A percentile compares a stretch with the other conserved stretches of the same genome.
Evolutionary conservation across 805 yeast species (phyloP).

Genomic region (Dipodascus geniculatus): DNA sequence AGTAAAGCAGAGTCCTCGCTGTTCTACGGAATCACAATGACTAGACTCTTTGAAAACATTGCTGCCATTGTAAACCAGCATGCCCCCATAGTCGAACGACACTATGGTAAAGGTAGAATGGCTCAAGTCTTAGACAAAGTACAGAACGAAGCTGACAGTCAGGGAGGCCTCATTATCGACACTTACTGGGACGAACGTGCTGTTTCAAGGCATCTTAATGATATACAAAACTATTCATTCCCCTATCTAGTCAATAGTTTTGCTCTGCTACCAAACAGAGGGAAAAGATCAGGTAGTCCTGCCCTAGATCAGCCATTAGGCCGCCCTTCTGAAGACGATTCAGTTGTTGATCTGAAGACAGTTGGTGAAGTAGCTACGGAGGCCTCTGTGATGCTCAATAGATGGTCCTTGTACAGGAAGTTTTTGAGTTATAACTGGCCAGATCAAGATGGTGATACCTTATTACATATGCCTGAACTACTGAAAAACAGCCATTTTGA

Average conservation of each 20-base stretch:
- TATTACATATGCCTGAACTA: constrained; percentile 35
- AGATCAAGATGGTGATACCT: constrained; percentile 16
- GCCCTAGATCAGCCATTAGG: constrained; percentile 15
- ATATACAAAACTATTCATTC: constrained; percentile 43
- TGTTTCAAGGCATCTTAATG: constrained; percentile 42
- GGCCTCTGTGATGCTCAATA: constrained; percentile 61
- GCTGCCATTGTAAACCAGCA: constrained; percentile 82
- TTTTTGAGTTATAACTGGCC: constrained; percentile 64
- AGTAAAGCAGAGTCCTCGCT: constrained; percentile 6
- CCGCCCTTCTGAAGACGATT: not conserved
- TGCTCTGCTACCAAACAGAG: constrained; percentile 10
- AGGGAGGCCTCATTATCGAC: constrained; percentile 78
- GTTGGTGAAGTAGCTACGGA: constrained; percentile 62
- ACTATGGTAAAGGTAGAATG: constrained; percentile 55
- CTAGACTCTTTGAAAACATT: constrained; percentile 61
- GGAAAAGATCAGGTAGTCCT: constrained; percentile 15
- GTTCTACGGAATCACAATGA: constrained; percentile 29
- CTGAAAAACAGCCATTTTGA: constrained; percentile 43
- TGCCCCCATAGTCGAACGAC: constrained; percentile 59
- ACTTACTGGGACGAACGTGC: constrained; percentile 68
- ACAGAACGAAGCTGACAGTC: constrained; percentile 86
- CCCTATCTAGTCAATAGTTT: constrained; percentile 32
- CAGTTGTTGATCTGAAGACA: constrained; percentile 35
- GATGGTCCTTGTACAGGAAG: constrained; percentile 55
- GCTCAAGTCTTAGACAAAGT: constrained; percentile 56